Percentiles rank a stretch among this genome's conserved stretches.
Conservation (phyloP, 495 filamentous ascomycete genomes). For the Penicillium steckii region DNA sequence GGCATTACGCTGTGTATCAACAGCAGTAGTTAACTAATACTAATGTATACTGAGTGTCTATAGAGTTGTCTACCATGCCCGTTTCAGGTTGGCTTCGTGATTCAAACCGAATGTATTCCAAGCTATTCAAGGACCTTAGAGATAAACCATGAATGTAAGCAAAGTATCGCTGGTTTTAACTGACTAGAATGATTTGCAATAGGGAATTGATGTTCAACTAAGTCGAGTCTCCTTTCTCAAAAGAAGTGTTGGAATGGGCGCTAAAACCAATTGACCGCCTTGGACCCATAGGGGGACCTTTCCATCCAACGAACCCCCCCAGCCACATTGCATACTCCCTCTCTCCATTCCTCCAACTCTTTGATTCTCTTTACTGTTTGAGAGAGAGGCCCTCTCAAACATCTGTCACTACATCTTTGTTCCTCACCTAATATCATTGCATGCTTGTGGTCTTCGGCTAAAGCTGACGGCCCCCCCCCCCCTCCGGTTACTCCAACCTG, state of each 20-base stretch:
- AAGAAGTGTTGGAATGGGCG: constrained; percentile 18
- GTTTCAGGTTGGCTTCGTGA: too few species aligned
- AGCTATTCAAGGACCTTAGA: too few species aligned
- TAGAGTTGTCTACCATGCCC: too few species aligned
- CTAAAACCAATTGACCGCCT: constrained; percentile 30
- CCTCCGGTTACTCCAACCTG: constrained; percentile 15
- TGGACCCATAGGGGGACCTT: constrained; percentile 11
- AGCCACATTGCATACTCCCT: constrained; percentile 7
- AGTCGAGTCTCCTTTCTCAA: neutral
- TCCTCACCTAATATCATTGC: constrained; percentile 27
- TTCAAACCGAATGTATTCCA: too few species aligned
- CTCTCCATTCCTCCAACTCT: constrained; percentile 15
- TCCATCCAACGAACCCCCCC: constrained; percentile 9
- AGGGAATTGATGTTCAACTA: too few species aligned
- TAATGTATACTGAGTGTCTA: too few species aligned
- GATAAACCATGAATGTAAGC: too few species aligned
- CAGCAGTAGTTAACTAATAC: too few species aligned
- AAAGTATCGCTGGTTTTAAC: too few species aligned
- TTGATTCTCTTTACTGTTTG: constrained; percentile 8
- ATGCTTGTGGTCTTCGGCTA: constrained; percentile 34
- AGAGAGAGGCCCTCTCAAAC: constrained; percentile 3
- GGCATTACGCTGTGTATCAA: too few species aligned
- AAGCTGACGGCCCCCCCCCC: constrained; percentile 22
- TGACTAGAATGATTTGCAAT: too few species aligned
- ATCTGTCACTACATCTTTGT: constrained; percentile 2